These are phyloP conservation scores for Beauveria caledonica DNA, from an alignment of 2,329 filamentous ascomycete species.

Conservation along the genomic window DNA sequence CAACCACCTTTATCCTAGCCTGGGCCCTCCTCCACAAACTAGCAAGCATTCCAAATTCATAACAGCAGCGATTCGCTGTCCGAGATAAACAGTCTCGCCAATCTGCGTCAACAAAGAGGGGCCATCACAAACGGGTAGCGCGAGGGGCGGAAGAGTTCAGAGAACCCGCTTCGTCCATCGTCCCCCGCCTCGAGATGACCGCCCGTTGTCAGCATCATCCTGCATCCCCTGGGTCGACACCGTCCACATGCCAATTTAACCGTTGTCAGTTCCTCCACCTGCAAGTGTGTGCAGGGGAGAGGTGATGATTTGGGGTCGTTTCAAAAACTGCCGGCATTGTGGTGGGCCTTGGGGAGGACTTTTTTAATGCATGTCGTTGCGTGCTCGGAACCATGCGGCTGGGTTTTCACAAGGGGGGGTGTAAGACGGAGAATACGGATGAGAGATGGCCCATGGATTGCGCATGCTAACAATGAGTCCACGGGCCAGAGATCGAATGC, in stretches of 20 bases:
- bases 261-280: background rate
- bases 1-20: too few species aligned
- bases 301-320: background rate
- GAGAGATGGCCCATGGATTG: background rate
- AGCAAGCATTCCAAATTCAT: too few species aligned
- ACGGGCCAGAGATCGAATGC: background rate
- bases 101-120: too few species aligned
- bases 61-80: too few species aligned
- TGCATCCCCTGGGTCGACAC: background rate
- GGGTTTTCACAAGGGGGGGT: background rate
- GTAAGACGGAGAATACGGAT: background rate
- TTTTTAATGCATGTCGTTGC: background rate
- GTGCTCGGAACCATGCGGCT: background rate
- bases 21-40: too few species aligned
- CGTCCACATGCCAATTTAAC: background rate
- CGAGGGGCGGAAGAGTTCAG: too few species aligned
- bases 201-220: too few species aligned
- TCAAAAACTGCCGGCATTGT: background rate
- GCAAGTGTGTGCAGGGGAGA: background rate
- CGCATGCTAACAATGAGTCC: background rate
- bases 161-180: too few species aligned
- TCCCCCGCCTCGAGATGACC: too few species aligned
- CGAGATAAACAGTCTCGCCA: too few species aligned
- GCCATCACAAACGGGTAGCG: too few species aligned
- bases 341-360: background rate